phyloP scores from a whole-genome alignment of 2,329 filamentous ascomycete genomes.

The Diplodia sapinea region DNA sequence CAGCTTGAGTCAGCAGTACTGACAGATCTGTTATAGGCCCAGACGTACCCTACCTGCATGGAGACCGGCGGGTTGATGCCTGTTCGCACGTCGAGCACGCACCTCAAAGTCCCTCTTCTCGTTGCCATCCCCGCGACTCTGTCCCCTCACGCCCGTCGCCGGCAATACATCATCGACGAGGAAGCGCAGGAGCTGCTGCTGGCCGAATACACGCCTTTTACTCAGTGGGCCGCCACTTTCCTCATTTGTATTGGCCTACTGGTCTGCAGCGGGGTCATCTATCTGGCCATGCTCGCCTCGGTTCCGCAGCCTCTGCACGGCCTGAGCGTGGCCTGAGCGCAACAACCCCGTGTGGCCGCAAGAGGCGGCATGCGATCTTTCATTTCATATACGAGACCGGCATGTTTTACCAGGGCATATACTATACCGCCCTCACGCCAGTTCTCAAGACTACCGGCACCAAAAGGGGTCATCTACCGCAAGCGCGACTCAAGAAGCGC shows the following conservation, averaged over 20 bases:
- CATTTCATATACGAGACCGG: background rate
- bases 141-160: background rate
- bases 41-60: conserved; percentile 11
- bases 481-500: background rate
- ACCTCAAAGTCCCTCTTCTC: conserved; percentile 25
- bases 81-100: conserved; percentile 3
- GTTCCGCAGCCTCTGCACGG: conserved; percentile 13
- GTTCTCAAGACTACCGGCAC: background rate
- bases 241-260: conserved; percentile 22
- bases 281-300: conserved; percentile 21
- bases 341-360: conserved; percentile 17
- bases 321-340: conserved; percentile 21
- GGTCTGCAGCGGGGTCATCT: conserved; percentile 20
- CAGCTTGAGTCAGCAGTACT: background rate
- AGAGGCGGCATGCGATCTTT: conserved; percentile 6
- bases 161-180: conserved; percentile 15
- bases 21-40: background rate
- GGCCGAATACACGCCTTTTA: conserved; percentile 21
- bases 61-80: conserved; percentile 21
- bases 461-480: background rate
- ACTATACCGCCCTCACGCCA: background rate
- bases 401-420: background rate
- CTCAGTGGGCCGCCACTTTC: conserved; percentile 12
- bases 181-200: conserved; percentile 24
- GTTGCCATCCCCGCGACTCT: conserved; percentile 17